These are phyloP conservation scores for Aphanomyces astaci DNA, from an alignment of 352 stramenopile genomes.

Conservation along the genomic window DNA sequence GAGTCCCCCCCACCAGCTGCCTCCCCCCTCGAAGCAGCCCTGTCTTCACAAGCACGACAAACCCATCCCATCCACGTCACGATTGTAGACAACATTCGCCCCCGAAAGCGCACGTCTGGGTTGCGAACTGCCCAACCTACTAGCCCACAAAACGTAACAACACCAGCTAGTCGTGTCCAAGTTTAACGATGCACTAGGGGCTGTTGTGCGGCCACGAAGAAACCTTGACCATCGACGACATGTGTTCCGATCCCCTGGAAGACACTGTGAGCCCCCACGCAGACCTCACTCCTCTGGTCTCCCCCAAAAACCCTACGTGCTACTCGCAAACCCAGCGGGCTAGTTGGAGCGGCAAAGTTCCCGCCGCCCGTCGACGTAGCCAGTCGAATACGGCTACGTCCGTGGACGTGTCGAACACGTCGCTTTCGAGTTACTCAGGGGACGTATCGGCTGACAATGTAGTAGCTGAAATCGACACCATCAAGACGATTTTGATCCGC, in stretches of 20 bases:
- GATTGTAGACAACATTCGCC: slow-evolving; percentile 1
- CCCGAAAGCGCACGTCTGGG: neutral
- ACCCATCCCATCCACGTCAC: neutral
- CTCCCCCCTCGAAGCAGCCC: neutral
- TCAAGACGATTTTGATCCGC: slow-evolving; percentile 15
- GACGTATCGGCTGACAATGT: neutral
- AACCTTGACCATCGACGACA: neutral
- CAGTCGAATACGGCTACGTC: neutral
- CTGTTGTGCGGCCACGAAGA: neutral
- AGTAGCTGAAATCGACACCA: slow-evolving; percentile 1
- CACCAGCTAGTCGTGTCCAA: neutral
- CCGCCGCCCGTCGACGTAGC: neutral
- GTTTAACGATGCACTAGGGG: neutral
- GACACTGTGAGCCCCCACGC: neutral
- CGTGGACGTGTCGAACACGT: neutral
- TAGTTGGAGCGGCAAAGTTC: neutral
- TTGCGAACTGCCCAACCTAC: neutral
- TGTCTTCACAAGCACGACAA: neutral
- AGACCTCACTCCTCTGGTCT: neutral
- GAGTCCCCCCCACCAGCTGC: no score
- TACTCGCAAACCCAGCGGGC: slow-evolving; percentile 3
- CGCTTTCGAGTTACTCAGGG: neutral
- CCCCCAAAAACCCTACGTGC: neutral
- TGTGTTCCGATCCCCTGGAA: neutral
- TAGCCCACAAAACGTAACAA: neutral